These are phyloP conservation scores for Beauveria rudraprayagi DNA, from an alignment of 2,329 filamentous ascomycete species.

Conservation along the genomic window DNA sequence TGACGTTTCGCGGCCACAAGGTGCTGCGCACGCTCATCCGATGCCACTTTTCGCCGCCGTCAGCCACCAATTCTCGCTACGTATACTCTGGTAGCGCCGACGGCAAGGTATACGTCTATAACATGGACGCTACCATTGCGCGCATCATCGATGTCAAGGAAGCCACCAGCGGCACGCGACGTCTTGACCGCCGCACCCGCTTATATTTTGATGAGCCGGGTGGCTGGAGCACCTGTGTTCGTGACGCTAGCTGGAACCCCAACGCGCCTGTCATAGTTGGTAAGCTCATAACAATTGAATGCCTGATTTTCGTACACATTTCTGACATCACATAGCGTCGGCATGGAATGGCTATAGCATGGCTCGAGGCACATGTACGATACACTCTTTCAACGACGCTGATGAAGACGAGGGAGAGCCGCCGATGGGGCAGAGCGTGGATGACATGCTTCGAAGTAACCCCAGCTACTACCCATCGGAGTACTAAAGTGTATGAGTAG, in stretches of 20 bases:
- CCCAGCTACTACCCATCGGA: constrained; percentile 18
- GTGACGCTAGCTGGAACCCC: constrained; percentile 89
- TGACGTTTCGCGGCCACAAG: constrained; percentile 86
- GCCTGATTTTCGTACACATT: neutral
- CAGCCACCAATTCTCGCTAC: constrained; percentile 80
- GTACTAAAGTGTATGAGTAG: constrained; percentile 1
- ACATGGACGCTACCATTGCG: constrained; percentile 80
- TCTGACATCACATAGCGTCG: constrained; percentile 49
- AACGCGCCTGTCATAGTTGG: constrained; percentile 68
- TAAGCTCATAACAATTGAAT: constrained; percentile 26
- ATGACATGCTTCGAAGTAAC: constrained; percentile 46
- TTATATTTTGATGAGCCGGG: constrained; percentile 49
- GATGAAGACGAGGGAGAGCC: constrained; percentile 55
- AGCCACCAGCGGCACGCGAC: constrained; percentile 57
- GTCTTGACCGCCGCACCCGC: constrained; percentile 44
- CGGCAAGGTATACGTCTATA: constrained; percentile 86
- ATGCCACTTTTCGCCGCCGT: constrained; percentile 87
- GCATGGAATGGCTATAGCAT: constrained; percentile 74
- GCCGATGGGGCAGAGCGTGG: constrained; percentile 48
- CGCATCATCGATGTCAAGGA: constrained; percentile 68
- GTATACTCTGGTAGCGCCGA: constrained; percentile 90
- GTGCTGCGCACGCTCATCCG: constrained; percentile 86
- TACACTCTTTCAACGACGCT: constrained; percentile 71
- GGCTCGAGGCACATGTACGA: constrained; percentile 63
- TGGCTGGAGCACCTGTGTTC: constrained; percentile 68